phyloP scores from a whole-genome alignment of 257 asterid genomes.

The Solanum corneliomulleri region DNA sequence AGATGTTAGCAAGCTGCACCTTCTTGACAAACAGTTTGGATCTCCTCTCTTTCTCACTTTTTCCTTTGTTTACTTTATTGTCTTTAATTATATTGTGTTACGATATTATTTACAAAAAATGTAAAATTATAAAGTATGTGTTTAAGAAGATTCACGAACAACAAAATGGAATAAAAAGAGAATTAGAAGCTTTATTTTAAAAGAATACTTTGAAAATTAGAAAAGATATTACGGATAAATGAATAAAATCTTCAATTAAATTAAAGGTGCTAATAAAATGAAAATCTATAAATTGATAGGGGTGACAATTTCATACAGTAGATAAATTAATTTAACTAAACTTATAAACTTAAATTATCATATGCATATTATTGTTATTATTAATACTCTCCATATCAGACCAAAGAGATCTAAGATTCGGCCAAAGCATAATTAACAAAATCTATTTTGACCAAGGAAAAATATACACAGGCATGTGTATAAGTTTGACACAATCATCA shows the following conservation, averaged over 20 bases:
- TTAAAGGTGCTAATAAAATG: not conserved
- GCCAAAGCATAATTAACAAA: no score
- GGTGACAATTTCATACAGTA: not conserved
- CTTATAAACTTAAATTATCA: not conserved
- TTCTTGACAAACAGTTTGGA: conserved; percentile 44
- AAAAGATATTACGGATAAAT: not conserved
- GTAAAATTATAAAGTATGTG: not conserved
- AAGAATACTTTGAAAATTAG: not conserved
- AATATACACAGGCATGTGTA: not conserved
- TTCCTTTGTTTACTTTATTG: not conserved
- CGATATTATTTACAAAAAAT: not conserved
- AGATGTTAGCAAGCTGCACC: conserved; percentile 33
- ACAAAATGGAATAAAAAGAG: not conserved
- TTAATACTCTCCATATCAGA: no score
- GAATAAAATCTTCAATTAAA: not conserved
- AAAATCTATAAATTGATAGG: not conserved
- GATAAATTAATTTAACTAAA: not conserved
- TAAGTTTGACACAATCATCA: no score
- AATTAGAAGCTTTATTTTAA: not conserved
- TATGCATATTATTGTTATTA: no score
- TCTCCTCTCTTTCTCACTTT: not conserved
- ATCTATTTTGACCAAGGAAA: not conserved
- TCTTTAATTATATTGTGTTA: not conserved
- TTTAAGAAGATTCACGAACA: not conserved
- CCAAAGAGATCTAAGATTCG: not conserved